phyloP scores from a whole-genome alignment of 2,329 filamentous ascomycete species.

The Penicillium sp. region DNA sequence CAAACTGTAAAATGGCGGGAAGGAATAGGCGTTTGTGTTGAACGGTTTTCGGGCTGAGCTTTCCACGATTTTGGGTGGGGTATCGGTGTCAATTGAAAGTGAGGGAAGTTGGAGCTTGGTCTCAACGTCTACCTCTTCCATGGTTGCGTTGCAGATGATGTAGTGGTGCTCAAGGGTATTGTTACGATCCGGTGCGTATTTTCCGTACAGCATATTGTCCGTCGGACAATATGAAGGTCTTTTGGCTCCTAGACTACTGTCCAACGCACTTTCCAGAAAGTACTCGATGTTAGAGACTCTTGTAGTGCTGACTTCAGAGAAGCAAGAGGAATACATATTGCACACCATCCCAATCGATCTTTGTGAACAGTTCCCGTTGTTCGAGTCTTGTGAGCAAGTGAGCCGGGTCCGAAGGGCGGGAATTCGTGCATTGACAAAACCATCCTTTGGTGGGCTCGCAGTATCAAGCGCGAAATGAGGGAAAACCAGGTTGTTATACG shows the following conservation, averaged over 20 bases:
- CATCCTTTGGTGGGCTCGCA: not conserved
- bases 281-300: not conserved
- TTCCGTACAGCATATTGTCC: not conserved
- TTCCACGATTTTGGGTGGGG: not conserved
- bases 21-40: not conserved
- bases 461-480: constrained; percentile 5
- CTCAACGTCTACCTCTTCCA: constrained; percentile 7
- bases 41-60: not conserved
- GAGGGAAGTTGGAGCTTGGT: constrained; percentile 2
- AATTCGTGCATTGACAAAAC: not conserved
- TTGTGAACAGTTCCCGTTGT: not conserved
- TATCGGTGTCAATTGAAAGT: constrained; percentile 9
- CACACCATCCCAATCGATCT: too few species aligned
- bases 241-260: not conserved
- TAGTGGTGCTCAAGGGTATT: not conserved
- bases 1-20: not conserved
- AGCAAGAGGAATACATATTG: not conserved
- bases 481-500: constrained; percentile 32
- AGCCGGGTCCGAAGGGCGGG: not conserved
- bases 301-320: not conserved
- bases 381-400: not conserved
- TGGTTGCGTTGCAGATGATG: constrained; percentile 3
- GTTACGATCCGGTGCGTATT: not conserved
- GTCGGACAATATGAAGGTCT: not conserved
- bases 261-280: not conserved